Percentiles rank a stretch among this genome's conserved stretches.
Conservation (phyloP, 768 basidiomycete species). For the Dioszegia hungarica region DNA sequence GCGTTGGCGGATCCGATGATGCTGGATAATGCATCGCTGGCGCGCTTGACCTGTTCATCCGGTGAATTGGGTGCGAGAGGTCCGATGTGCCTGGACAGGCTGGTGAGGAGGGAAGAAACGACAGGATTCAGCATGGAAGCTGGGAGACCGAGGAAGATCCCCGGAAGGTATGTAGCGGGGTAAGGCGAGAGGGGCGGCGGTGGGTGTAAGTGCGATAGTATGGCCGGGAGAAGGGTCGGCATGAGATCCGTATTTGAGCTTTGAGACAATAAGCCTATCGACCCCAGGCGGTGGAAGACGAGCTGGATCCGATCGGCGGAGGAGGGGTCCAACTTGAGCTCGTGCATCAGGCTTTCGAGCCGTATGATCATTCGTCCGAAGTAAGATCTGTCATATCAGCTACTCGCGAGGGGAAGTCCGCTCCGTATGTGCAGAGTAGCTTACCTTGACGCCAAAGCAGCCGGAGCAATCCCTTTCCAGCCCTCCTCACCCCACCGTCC, state of each 20-base stretch:
- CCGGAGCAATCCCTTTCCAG: conserved; percentile 50
- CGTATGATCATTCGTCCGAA: conserved; percentile 18
- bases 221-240: conserved; percentile 51
- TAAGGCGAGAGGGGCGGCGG: conserved; percentile 42
- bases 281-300: conserved; percentile 50
- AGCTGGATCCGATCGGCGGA: conserved; percentile 8
- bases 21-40: conserved; percentile 55
- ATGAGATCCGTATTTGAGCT: conserved; percentile 6
- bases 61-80: conserved; percentile 30
- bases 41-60: conserved; percentile 55
- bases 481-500: conserved; percentile 49
- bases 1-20: conserved; percentile 55
- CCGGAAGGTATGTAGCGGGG: conserved; percentile 23
- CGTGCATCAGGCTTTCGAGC: conserved; percentile 39
- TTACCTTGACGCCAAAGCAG: conserved; percentile 52
- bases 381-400: conserved; percentile 24
- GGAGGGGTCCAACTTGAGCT: conserved; percentile 19
- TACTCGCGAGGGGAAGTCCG: neutral
- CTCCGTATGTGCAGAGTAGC: too few relatives aligned
- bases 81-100: conserved; percentile 19
- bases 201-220: conserved; percentile 36
- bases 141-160: conserved; percentile 47
- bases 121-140: conserved; percentile 58
- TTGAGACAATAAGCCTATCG: conserved; percentile 25
- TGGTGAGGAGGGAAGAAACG: conserved; percentile 46